Conservation (phyloP, 192 early-diverging fungal species). For the Kappamyces sp. region DNA sequence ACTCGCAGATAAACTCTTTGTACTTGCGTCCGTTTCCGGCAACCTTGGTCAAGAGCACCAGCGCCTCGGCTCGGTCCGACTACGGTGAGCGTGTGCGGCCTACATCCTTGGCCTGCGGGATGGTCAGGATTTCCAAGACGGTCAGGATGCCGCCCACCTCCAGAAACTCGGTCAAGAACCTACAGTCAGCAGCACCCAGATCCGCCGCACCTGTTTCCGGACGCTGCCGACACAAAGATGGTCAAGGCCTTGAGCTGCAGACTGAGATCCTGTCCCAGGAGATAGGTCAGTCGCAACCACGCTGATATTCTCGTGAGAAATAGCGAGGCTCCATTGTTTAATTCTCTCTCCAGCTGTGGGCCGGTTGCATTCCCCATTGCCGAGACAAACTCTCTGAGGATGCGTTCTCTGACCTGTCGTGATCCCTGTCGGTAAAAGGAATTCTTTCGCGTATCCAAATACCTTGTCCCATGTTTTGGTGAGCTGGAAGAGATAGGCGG, state of each 20-base stretch:
- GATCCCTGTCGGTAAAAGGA: constrained; percentile 30
- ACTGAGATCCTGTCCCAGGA: constrained; percentile 40
- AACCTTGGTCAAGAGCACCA: constrained; percentile 43
- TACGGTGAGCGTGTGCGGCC: constrained; percentile 1
- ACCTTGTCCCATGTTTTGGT: constrained; percentile 50
- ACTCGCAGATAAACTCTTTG: constrained; percentile 65
- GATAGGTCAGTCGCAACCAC: constrained; percentile 50
- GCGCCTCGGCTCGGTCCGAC: constrained; percentile 51
- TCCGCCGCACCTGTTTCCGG: constrained; percentile 24
- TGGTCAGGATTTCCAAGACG: constrained; percentile 49
- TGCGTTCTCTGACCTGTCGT: constrained; percentile 42
- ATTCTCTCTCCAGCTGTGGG: constrained; percentile 54
- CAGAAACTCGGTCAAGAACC: constrained; percentile 59
- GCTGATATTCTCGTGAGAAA: constrained; percentile 56
- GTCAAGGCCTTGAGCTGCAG: constrained; percentile 50
- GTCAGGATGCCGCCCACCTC: constrained; percentile 62
- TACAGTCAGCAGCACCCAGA: background rate
- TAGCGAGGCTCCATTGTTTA: constrained; percentile 52
- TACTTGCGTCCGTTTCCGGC: constrained; percentile 50
- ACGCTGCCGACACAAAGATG: constrained; percentile 52
- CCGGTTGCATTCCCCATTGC: constrained; percentile 51
- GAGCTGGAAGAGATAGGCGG: constrained; percentile 40
- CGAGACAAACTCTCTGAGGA: constrained; percentile 49
- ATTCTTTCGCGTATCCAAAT: background rate
- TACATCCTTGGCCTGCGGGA: constrained; percentile 56